Evolutionary conservation across 2,329 filamentous ascomycete genomes (phyloP).

Genomic region (Truncatella angustata): DNA sequence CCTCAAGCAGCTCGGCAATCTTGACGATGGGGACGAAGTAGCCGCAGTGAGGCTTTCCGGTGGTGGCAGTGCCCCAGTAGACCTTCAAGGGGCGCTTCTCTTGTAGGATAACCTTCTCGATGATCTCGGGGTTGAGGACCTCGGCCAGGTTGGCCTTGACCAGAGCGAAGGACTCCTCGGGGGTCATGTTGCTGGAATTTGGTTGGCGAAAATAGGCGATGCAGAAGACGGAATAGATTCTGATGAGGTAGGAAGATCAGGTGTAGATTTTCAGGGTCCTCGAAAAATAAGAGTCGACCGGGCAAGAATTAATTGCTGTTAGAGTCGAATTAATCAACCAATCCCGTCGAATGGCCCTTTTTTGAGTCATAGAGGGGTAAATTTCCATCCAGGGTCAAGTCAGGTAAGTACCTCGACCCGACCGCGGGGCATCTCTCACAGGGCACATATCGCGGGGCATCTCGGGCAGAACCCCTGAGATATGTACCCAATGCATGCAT

Average conservation of each 20-base stretch:
- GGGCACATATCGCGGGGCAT: no score
- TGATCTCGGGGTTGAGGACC: conserved; percentile 79
- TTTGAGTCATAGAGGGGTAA: conserved; percentile 12
- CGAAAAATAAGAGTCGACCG: neutral
- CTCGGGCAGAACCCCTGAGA: no score
- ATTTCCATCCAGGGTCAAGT: neutral
- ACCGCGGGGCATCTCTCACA: neutral
- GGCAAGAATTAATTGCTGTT: no score
- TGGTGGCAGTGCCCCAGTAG: conserved; percentile 88
- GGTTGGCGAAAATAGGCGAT: conserved; percentile 8
- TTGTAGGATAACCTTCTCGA: conserved; percentile 67
- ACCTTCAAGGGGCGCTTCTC: conserved; percentile 71
- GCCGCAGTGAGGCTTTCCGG: conserved; percentile 83
- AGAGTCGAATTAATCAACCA: no score
- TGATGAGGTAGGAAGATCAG: neutral
- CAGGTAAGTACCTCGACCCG: neutral
- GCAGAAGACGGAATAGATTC: neutral
- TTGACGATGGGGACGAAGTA: conserved; percentile 90
- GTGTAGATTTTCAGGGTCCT: neutral
- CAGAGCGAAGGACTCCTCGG: conserved; percentile 49
- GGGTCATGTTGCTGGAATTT: conserved; percentile 11
- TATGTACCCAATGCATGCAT: no score
- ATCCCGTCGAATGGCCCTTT: no score
- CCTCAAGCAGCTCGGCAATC: conserved; percentile 81
- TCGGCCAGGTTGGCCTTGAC: conserved; percentile 82